Percentiles rank a stretch among this genome's conserved stretches.
phyloP scores from a whole-genome alignment of 2,329 filamentous ascomycete species.

The Phoma sp. region DNA sequence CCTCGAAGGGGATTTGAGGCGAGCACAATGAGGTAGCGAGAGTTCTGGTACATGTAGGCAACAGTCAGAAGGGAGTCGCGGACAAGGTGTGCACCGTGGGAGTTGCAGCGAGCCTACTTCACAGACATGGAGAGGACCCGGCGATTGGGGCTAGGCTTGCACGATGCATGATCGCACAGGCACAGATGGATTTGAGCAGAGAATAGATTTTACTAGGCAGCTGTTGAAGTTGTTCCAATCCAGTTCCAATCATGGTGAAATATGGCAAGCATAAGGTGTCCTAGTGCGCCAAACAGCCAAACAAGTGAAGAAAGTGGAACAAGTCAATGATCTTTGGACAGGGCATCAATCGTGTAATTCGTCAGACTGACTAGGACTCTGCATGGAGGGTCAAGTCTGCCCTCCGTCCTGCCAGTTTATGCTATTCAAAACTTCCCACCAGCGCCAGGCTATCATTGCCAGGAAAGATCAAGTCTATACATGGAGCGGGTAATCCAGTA shows the following conservation, averaged over 20 bases:
- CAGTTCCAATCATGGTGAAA: neutral
- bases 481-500: constrained; percentile 5
- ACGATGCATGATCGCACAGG: too few species aligned
- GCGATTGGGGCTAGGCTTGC: too few species aligned
- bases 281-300: too few species aligned
- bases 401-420: constrained; percentile 20
- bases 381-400: constrained; percentile 7
- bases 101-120: too few species aligned
- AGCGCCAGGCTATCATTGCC: constrained; percentile 27
- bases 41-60: neutral
- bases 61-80: neutral
- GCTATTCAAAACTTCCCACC: constrained; percentile 26
- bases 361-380: constrained; percentile 16
- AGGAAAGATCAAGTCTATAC: constrained; percentile 20
- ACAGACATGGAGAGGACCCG: too few species aligned
- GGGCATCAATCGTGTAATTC: constrained; percentile 28
- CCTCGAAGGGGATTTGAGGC: neutral
- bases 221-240: neutral
- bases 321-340: neutral
- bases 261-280: too few species aligned
- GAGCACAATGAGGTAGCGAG: neutral
- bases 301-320: too few species aligned
- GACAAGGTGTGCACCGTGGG: neutral
- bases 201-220: too few species aligned
- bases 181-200: neutral